Conservation (phyloP, 306 rosid species). For the Trifolium fragiferum region DNA sequence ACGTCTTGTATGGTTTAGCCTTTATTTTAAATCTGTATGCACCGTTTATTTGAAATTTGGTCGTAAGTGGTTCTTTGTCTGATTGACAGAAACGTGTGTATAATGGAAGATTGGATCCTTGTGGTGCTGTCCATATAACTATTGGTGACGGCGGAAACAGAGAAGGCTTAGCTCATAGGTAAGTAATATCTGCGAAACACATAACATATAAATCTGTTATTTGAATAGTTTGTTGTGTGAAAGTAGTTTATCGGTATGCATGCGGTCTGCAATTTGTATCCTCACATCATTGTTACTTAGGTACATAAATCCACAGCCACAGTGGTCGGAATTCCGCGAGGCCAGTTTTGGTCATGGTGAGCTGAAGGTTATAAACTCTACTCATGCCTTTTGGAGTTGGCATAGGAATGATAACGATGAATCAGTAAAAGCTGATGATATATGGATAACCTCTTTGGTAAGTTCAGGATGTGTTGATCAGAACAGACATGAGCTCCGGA, state of each 20-base stretch:
- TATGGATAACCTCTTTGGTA: slow-evolving; percentile 82
- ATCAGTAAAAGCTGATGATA: slow-evolving; percentile 82
- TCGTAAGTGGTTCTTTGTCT: slow-evolving; percentile 22
- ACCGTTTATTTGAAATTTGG: background rate
- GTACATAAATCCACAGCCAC: slow-evolving; percentile 73
- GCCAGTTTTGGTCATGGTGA: slow-evolving; percentile 98
- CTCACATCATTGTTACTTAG: slow-evolving; percentile 47
- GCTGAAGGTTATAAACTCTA: slow-evolving; percentile 72
- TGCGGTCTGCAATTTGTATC: slow-evolving; percentile 14
- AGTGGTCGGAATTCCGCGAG: slow-evolving; percentile 87
- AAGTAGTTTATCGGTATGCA: slow-evolving; percentile 25
- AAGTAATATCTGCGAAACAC: slow-evolving; percentile 40
- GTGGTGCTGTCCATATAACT: slow-evolving; percentile 93
- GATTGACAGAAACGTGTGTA: slow-evolving; percentile 74
- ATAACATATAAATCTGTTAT: slow-evolving; percentile 17
- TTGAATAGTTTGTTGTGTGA: background rate
- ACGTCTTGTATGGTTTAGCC: slow-evolving; percentile 29
- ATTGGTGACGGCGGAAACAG: slow-evolving; percentile 97
- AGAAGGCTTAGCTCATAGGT: slow-evolving; percentile 91
- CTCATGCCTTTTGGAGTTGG: slow-evolving; percentile 97
- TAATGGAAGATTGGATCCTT: slow-evolving; percentile 67
- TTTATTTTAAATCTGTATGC: slow-evolving; percentile 6
- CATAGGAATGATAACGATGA: slow-evolving; percentile 93
- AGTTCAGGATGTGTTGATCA: slow-evolving; percentile 68
- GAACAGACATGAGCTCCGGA: slow-evolving; percentile 54